Evolutionary conservation across 75 land plant species (phyloP).

Genomic region (Picea glauca): DNA sequence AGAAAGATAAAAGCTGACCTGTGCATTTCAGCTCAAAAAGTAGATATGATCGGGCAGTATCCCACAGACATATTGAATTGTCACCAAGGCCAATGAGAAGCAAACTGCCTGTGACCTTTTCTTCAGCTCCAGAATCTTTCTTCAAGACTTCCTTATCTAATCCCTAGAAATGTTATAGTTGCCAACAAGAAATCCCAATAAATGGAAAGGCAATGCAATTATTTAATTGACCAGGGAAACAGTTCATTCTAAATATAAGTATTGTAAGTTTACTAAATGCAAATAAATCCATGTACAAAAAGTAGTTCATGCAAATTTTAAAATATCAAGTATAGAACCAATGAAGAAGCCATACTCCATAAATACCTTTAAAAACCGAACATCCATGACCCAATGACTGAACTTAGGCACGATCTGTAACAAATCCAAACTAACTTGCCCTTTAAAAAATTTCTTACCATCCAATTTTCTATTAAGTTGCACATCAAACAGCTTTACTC

Average conservation of each 20-base stretch:
- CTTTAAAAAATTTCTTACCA: neutral
- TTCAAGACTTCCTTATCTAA: too few species aligned
- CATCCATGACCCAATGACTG: slow-evolving; percentile 90
- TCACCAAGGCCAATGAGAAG: neutral
- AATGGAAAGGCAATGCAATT: neutral
- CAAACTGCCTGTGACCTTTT: neutral
- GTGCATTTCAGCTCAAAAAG: too few species aligned
- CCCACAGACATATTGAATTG: neutral
- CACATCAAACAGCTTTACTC: slow-evolving; percentile 66
- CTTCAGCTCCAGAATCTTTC: neutral
- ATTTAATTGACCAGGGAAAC: too few species aligned
- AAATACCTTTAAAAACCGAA: slow-evolving; percentile 62
- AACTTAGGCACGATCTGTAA: slow-evolving; percentile 54
- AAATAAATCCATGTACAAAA: neutral
- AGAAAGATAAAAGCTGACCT: too few species aligned
- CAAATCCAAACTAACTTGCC: slow-evolving; percentile 20
- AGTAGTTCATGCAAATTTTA: neutral
- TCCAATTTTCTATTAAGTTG: slow-evolving; percentile 4
- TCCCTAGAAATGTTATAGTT: too few species aligned
- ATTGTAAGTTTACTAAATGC: too few species aligned
- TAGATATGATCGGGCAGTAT: too few species aligned
- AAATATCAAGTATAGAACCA: neutral
- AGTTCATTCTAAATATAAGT: too few species aligned
- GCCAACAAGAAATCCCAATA: neutral
- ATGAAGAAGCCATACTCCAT: neutral